These are phyloP conservation scores for Aspergillus sp. DNA, from an alignment of 2,329 filamentous ascomycete genomes.

Conservation along the genomic window DNA sequence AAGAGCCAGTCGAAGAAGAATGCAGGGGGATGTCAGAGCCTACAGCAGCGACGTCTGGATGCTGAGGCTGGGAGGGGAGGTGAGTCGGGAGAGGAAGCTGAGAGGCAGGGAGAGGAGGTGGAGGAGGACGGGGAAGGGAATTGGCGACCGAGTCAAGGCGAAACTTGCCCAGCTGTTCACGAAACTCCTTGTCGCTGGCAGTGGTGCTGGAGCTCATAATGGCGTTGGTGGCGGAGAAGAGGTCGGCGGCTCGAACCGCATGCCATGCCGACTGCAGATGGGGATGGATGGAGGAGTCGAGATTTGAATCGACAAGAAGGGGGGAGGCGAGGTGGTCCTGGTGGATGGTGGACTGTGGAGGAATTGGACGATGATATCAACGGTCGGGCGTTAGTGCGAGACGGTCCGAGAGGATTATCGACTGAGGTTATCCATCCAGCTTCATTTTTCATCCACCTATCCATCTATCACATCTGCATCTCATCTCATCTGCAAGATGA, in stretches of 20 bases:
- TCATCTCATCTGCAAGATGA: no score
- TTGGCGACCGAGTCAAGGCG: constrained; percentile 19
- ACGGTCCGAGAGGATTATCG: no score
- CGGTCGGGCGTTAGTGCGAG: no score
- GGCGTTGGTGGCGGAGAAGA: not conserved
- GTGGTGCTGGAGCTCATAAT: constrained; percentile 13
- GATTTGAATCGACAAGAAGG: not conserved
- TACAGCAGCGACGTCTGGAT: not conserved
- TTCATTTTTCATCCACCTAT: no score
- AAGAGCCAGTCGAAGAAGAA: not conserved
- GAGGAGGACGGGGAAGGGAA: constrained; percentile 1
- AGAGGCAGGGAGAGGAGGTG: not conserved
- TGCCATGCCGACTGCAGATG: constrained; percentile 19
- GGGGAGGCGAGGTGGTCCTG: no score
- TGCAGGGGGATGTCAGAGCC: not conserved
- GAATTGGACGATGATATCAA: no score
- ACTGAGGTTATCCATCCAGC: no score
- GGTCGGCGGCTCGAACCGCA: constrained; percentile 24
- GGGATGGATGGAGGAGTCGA: constrained; percentile 1
- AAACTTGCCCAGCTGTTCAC: constrained; percentile 29
- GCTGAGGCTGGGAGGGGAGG: constrained; percentile 1
- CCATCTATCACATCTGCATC: no score
- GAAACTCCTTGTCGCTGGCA: constrained; percentile 25
- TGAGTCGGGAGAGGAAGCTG: not conserved
- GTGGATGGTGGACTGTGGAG: no score